Base-by-base conservation (phyloP, 2,329 filamentous ascomycete species). In the Sporothrix mexicana region DNA sequence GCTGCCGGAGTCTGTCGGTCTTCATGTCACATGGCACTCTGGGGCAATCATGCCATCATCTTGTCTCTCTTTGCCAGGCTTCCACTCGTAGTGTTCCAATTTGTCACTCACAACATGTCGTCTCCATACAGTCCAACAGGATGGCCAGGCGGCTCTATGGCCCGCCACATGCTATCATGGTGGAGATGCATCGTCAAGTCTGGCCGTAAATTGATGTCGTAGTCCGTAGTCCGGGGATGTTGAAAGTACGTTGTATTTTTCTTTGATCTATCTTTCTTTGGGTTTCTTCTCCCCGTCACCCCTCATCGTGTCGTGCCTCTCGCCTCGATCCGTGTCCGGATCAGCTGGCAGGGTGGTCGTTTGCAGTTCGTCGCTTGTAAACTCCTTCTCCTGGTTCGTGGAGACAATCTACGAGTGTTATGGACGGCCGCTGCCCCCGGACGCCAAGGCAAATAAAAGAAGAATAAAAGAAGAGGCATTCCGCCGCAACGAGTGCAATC, bases 381-480 rank as follows among this genome's bases (percentile, higher is more conserved):
- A 51, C 36, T 23, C n/a, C 13, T 6, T 70, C 25, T 12, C 41
- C 15, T 61, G 51, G 36, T 41, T 59, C 68, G 41, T 70, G 51
- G 53, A 43, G 25, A 47, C 45, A 23, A 8, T 25, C n/a, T 12
- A 36, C 5, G 30, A 36, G 30, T 36, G 30, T 36, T 17, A 36
- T 30, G 3, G 12, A 2, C 45, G 15, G 20, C 1, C 59, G 20
- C 3, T 15, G 66, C 66, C 47, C 47, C 47, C 69, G 55, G 57
- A 66, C 45, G 69, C 59, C 69, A 71, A 71, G 69, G 55, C 12
- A 59, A 61, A 23, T 55, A 55, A 57, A 69, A 43, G 66, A 68
- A 5, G 30, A 4, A 1, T 4, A 61, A 23, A 69, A 55, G 55
- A 69, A 43, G 66, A 68, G 10, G 30, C 2, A 1, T 4, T 49